Evolutionary conservation across 2,329 filamentous ascomycete genomes (phyloP), one percentile per base, ranked within the genome.

Genomic region (Penicillium sp.): DNA sequence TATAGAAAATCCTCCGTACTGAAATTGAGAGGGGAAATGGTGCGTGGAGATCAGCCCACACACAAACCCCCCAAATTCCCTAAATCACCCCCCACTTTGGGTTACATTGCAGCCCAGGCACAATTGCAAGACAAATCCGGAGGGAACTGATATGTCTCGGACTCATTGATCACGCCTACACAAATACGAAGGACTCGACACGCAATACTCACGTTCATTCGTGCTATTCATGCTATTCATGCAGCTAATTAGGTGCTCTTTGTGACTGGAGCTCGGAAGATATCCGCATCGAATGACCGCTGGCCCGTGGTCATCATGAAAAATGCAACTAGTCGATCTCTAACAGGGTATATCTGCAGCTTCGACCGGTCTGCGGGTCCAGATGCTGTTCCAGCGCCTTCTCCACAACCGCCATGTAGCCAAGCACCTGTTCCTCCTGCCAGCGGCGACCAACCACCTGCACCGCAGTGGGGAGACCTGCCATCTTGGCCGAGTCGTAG

Each of bases 361-460:
- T 69, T 40, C 67, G 59, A 5, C 69, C 72, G 27, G 64, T 70
- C 40, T 60, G 51, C 22, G 69, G 66, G 48, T 71, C 69, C 39
- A 58, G 55, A 45, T 69, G 72, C 44, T 73, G 74, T 46, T 83
- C 88, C 21, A 96, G 72, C 0, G 88, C 88, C 56, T 86, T 82
- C 72, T 96, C 90, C 3, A 96, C 80, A 50, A 83, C 81, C 73
- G 87, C 81, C 91, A 96, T 96, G 13, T 88, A 80, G 0, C 87
- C 85, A 46, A 96, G 74, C 0, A 96, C 90, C 77, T 93, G 94
- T 75, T 96, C 91, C 71, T 96, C 92, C 68, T 94, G 87, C 64
- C 95, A 75, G 34, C 91, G 80, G 40, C 88, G 80, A 0, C 91
- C 91, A 0, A 96, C 87, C 22, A 96, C 80, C 72, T 96, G 92